These are phyloP conservation scores for Dactylellina cionopaga DNA, from an alignment of 2,329 filamentous ascomycete species.

Conservation along the genomic window DNA sequence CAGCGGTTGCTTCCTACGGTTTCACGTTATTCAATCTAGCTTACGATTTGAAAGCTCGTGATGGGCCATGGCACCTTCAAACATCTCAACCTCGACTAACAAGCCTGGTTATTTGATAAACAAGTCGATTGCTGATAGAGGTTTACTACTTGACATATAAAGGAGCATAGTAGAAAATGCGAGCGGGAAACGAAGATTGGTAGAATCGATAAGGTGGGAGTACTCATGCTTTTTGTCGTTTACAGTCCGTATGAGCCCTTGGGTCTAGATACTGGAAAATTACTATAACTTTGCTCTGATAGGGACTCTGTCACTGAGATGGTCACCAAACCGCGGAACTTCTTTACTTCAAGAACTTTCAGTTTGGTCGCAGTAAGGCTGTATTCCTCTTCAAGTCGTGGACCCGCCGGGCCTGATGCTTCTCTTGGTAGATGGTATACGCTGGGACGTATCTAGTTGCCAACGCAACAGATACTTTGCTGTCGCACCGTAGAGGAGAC, in stretches of 20 bases:
- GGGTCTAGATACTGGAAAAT: neutral
- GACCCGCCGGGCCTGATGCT: neutral
- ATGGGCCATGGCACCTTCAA: neutral
- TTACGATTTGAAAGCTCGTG: no score
- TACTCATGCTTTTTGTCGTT: no score
- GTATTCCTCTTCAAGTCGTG: neutral
- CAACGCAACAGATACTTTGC: slow-evolving; percentile 83
- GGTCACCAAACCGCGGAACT: slow-evolving; percentile 54
- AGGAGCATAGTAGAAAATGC: slow-evolving; percentile 57
- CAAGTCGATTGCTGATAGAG: no score
- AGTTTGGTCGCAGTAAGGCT: slow-evolving; percentile 56
- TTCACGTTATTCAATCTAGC: neutral
- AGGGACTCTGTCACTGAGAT: slow-evolving; percentile 41
- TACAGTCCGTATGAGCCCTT: neutral
- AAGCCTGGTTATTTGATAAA: no score
- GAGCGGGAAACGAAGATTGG: slow-evolving; percentile 55
- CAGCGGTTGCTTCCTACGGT: no score
- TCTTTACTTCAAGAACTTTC: slow-evolving; percentile 57
- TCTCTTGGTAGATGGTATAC: slow-evolving; percentile 72
- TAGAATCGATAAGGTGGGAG: slow-evolving; percentile 51
- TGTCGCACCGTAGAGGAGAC: slow-evolving; percentile 68
- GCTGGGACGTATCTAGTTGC: slow-evolving; percentile 89
- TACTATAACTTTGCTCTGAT: neutral
- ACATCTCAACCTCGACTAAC: neutral
- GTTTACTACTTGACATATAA: neutral